Conservation (phyloP, 2,329 filamentous ascomycete species). For the Didymella glomerata region DNA sequence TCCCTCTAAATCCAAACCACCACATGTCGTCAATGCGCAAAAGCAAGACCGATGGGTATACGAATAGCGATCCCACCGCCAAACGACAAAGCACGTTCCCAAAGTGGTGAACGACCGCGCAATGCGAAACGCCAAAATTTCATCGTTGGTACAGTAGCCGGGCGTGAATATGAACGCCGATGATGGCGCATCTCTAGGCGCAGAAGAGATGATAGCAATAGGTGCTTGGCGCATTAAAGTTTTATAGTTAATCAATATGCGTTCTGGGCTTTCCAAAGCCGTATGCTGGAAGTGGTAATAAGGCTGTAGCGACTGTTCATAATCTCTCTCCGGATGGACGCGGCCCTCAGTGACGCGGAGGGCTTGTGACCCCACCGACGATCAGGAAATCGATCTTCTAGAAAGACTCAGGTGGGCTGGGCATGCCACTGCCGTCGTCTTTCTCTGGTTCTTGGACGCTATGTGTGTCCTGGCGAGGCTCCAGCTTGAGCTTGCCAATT, state of each 20-base stretch:
- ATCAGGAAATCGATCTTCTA: constrained; percentile 26
- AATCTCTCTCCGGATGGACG: background rate
- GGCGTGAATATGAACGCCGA: constrained; percentile 3
- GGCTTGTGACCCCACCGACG: background rate
- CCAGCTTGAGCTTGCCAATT: constrained; percentile 59
- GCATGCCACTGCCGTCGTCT: constrained; percentile 77
- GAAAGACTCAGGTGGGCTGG: constrained; percentile 80
- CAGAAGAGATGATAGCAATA: constrained; percentile 17
- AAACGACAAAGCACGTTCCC: constrained; percentile 22
- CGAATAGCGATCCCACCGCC: constrained; percentile 38
- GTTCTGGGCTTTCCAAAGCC: constrained; percentile 1
- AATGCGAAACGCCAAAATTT: constrained; percentile 31
- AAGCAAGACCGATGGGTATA: constrained; percentile 47
- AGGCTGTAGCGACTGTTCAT: constrained; percentile 14
- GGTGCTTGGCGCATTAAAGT: constrained; percentile 15
- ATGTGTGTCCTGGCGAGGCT: constrained; percentile 66
- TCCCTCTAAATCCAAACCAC: constrained; percentile 13
- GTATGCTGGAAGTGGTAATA: constrained; percentile 11
- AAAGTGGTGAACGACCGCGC: constrained; percentile 16
- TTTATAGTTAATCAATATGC: constrained; percentile 7
- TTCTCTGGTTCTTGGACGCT: constrained; percentile 70
- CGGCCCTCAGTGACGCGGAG: background rate
- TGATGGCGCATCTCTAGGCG: constrained; percentile 15
- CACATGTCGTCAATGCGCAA: constrained; percentile 24
- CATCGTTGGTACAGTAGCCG: constrained; percentile 19